These are phyloP conservation scores for Acanthamoeba divionensis DNA, from an alignment of 208 protist genomes.

Conservation along the genomic window DNA sequence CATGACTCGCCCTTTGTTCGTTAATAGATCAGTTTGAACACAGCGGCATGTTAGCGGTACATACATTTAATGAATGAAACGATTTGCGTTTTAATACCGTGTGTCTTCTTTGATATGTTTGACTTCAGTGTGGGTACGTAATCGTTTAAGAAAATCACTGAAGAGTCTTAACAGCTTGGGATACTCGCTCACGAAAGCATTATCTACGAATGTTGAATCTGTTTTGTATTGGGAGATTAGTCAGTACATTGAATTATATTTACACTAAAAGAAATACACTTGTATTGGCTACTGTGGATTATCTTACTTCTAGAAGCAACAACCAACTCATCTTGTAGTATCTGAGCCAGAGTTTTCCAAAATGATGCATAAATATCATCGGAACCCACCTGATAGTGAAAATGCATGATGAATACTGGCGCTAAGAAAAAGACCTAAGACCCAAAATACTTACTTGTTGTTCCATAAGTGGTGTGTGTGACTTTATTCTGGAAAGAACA, in stretches of 20 bases:
- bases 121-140: constrained; percentile 31
- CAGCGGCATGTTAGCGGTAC: no score
- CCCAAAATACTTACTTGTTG: no score
- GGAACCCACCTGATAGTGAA: not conserved
- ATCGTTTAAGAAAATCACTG: constrained; percentile 34
- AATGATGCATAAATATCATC: constrained; percentile 27
- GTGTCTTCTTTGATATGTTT: not conserved
- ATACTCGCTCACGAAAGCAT: constrained; percentile 13
- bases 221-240: not conserved
- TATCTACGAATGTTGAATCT: constrained; percentile 43
- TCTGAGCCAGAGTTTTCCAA: not conserved
- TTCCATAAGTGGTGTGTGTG: no score
- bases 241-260: not conserved
- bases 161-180: constrained; percentile 34
- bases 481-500: constrained; percentile 65
- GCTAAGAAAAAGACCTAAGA: no score
- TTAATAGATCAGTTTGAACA: no score
- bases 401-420: not conserved
- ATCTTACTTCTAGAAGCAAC: not conserved
- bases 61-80: no score
- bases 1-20: not conserved
- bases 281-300: not conserved
- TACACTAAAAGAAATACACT: not conserved
- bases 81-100: not conserved
- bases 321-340: not conserved